These are phyloP conservation scores for Chernovozyma sophiae-reginae DNA, from an alignment of 1,139 yeast species.

Conservation along the genomic window DNA sequence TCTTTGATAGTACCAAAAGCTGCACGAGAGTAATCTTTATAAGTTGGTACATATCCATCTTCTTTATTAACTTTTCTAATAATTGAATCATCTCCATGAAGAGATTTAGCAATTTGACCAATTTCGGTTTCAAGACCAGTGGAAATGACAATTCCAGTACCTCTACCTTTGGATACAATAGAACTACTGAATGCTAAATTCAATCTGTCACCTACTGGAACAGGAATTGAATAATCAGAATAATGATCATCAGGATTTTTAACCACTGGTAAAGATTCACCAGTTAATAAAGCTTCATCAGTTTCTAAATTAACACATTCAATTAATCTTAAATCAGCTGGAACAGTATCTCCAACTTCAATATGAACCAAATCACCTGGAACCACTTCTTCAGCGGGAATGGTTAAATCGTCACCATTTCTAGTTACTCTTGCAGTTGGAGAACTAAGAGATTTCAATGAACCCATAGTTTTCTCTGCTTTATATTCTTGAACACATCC, in stretches of 20 bases:
- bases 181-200: slow-evolving; percentile 46
- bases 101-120: slow-evolving; percentile 44
- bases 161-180: slow-evolving; percentile 45
- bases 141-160: slow-evolving; percentile 41
- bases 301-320: slow-evolving; percentile 39
- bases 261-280: slow-evolving; percentile 45
- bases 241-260: slow-evolving; percentile 25
- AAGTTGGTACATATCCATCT: slow-evolving; percentile 20
- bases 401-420: slow-evolving; percentile 30
- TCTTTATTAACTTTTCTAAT: slow-evolving; percentile 8
- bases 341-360: slow-evolving; percentile 44
- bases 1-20: slow-evolving; percentile 43
- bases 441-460: slow-evolving; percentile 27
- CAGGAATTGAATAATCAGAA: slow-evolving; percentile 17
- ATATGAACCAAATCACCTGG: slow-evolving; percentile 49
- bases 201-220: slow-evolving; percentile 40
- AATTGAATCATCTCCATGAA: slow-evolving; percentile 10
- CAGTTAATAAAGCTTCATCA: slow-evolving; percentile 52
- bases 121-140: slow-evolving; percentile 48
- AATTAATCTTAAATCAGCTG: slow-evolving; percentile 46
- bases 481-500: slow-evolving; percentile 34
- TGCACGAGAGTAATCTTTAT: slow-evolving; percentile 49
- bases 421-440: slow-evolving; percentile 40
- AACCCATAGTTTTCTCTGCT: slow-evolving; percentile 39
- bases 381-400: slow-evolving; percentile 41